Base-by-base conservation (phyloP, 345 rosid genomes). In the Eucalyptus marginata region DNA sequence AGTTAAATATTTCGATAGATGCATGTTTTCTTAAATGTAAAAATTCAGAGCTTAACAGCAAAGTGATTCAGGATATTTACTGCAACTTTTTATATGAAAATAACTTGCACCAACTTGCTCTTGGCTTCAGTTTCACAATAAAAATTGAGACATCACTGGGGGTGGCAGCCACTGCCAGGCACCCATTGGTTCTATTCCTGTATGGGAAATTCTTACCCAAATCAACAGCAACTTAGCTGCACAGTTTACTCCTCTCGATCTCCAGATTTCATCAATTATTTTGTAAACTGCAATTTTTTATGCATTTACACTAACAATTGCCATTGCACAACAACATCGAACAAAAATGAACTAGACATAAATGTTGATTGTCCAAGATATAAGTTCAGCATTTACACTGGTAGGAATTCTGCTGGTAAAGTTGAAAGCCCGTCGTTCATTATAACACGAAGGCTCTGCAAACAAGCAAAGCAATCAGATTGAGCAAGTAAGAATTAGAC, bases 371-470 rank as follows among this genome's bases (percentile, higher is more conserved):
- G 66, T 52, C 40, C 1, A 50, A 86, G 56, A 54, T 31, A 86
- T n/a, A 90, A 76, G 64, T 88, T 71, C 59, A 49, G 86, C 90
- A 91, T 99, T 94, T 96, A 97, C 99, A 94, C 96, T 86, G 94
- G 92, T 88, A 98, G 94, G 92, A 94, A 98, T 90, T 94, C 96
- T 58, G 94, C 91, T 43, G 99, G 99, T 89, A 98, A 93, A 86
- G 97, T 89, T 51, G 99, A 92, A 91, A 98, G 96, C 31, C 98
- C 98, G 90, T 97, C 99, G 88, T 95, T 97, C 99, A 98, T 94
- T 91, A 98, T 93, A 62, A 95, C 96, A 71, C 98, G 98, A 71
- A 98, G 95, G 91, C 96, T 94, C 99, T 97, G 91, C 91, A 91
- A 87, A 87, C 89, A 90, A 93, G 81, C 83, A 86, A 50, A 85